phyloP scores from a whole-genome alignment of 768 basidiomycete genomes.

The Mycena pura region DNA sequence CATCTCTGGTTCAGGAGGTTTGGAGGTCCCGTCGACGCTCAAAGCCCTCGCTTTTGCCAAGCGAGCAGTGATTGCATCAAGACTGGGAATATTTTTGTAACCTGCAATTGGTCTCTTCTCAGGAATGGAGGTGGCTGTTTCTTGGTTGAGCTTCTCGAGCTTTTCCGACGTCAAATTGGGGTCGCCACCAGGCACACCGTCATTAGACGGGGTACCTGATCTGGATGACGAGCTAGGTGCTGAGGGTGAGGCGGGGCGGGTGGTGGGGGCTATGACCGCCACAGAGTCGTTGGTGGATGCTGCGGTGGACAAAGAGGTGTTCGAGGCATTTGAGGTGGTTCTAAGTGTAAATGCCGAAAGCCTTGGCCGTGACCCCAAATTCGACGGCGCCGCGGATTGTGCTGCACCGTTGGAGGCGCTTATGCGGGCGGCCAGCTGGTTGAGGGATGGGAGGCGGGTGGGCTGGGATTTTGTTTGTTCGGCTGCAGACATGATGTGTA shows the following conservation, averaged over 20 bases:
- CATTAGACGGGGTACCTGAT: conserved; percentile 46
- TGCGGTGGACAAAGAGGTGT: conserved; percentile 57
- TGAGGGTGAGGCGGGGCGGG: conserved; percentile 72
- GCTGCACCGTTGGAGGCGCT: conserved; percentile 41
- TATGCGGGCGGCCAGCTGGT: conserved; percentile 84
- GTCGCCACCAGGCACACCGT: conserved; percentile 40
- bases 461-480: conserved; percentile 25
- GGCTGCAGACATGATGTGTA: conserved; percentile 18
- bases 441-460: conserved; percentile 71
- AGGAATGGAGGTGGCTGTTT: conserved; percentile 41
- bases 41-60: conserved; percentile 74
- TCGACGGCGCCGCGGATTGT: conserved; percentile 30
- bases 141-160: conserved; percentile 68
- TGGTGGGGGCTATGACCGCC: conserved; percentile 69
- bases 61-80: conserved; percentile 85
- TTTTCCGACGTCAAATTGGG: conserved; percentile 71
- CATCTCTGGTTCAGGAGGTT: conserved; percentile 79
- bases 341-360: conserved; percentile 77
- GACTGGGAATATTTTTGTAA: conserved; percentile 87
- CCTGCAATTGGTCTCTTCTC: conserved; percentile 53
- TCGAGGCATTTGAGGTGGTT: conserved; percentile 60
- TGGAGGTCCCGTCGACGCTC: conserved; percentile 66
- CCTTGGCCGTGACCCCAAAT: conserved; percentile 64
- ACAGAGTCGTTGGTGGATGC: conserved; percentile 67
- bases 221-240: conserved; percentile 53